phyloP scores from a whole-genome alignment of 2,329 filamentous ascomycete species.

The Cordyceps pruinosa region DNA sequence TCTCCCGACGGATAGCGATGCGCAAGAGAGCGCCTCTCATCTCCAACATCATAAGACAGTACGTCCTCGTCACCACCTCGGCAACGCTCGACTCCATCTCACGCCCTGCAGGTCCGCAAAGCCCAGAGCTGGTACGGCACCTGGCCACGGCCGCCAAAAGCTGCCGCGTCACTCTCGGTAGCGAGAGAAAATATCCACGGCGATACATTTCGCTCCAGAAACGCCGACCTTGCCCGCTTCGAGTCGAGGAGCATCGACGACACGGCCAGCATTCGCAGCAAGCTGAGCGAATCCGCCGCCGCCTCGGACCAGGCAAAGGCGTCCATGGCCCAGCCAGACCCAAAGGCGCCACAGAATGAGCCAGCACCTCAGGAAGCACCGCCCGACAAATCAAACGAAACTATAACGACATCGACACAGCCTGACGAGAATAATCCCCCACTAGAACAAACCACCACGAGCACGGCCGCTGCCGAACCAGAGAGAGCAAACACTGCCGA shows the following conservation, averaged over 20 bases:
- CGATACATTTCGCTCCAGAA: constrained; percentile 42
- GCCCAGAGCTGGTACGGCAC: constrained; percentile 57
- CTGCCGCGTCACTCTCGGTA: constrained; percentile 52
- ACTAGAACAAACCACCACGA: neutral
- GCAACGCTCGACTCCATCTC: constrained; percentile 7
- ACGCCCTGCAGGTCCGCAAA: constrained; percentile 38
- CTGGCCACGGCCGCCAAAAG: constrained; percentile 50
- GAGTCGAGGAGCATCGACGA: constrained; percentile 36
- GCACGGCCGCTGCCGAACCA: neutral
- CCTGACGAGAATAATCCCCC: neutral
- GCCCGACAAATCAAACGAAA: neutral
- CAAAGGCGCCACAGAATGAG: neutral
- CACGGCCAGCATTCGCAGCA: constrained; percentile 24
- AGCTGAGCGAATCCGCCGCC: constrained; percentile 3
- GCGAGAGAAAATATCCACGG: constrained; percentile 55
- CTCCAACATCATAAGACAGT: constrained; percentile 15
- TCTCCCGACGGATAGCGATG: neutral
- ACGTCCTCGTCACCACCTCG: neutral
- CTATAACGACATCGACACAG: neutral
- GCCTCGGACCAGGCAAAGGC: constrained; percentile 13
- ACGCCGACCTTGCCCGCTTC: constrained; percentile 44
- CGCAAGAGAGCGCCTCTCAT: neutral
- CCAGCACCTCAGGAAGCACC: neutral
- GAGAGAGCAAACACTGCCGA: neutral
- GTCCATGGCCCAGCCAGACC: constrained; percentile 5